These are phyloP conservation scores for Pythium brachiatum DNA, from an alignment of 352 stramenopile species.

Conservation along the genomic window DNA sequence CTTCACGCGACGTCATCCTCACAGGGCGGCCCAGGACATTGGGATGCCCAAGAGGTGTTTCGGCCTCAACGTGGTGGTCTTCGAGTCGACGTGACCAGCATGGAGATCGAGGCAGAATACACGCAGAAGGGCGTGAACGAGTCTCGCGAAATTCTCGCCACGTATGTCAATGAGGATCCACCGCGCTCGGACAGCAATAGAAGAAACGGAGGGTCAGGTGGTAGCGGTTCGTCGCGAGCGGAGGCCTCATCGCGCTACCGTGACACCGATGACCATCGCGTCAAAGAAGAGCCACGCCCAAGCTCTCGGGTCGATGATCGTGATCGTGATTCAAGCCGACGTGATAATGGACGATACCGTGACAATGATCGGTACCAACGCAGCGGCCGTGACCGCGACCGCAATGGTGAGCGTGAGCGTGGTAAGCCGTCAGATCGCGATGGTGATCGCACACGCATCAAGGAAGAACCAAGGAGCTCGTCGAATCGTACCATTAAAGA, in stretches of 20 bases:
- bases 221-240: slow-evolving; percentile 15
- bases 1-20: slow-evolving; percentile 34
- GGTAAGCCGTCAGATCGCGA: slow-evolving; percentile 3
- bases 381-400: slow-evolving; percentile 15
- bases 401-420: slow-evolving; percentile 14
- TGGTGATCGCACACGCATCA: background rate
- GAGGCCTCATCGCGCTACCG: slow-evolving; percentile 9
- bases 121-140: slow-evolving; percentile 70
- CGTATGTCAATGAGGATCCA: slow-evolving; percentile 25
- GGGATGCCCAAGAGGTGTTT: slow-evolving; percentile 48
- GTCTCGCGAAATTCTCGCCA: slow-evolving; percentile 44
- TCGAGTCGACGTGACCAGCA: slow-evolving; percentile 53
- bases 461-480: background rate
- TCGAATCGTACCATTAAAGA: background rate
- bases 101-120: slow-evolving; percentile 58
- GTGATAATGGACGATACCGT: background rate
- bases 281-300: slow-evolving; percentile 1
- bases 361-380: slow-evolving; percentile 10
- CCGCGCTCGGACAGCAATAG: background rate
- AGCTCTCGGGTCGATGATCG: background rate
- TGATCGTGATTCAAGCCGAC: background rate
- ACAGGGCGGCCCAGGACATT: slow-evolving; percentile 30
- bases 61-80: slow-evolving; percentile 57
- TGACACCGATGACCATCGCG: slow-evolving; percentile 17
- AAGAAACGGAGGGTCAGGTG: slow-evolving; percentile 1